Percentiles rank a stretch among this genome's conserved stretches.
Evolutionary conservation across 2,329 filamentous ascomycete genomes (phyloP).

Genomic region (Torrubiella hemipterigena): DNA sequence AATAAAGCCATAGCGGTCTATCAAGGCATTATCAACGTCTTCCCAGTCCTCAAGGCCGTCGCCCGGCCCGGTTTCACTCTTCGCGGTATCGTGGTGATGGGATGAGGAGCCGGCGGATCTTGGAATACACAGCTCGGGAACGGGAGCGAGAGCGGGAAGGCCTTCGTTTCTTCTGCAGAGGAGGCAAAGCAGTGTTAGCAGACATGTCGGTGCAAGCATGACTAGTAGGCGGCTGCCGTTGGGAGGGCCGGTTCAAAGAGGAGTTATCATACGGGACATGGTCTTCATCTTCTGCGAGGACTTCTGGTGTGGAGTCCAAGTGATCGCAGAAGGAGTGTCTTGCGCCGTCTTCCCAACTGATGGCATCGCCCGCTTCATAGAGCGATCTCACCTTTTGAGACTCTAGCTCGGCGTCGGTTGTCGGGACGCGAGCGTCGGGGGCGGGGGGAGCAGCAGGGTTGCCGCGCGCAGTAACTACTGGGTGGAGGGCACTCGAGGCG

Average conservation of each 20-base stretch:
- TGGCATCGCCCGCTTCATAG: conserved; percentile 44
- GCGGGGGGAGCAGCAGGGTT: conserved; percentile 11
- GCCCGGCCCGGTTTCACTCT: conserved; percentile 34
- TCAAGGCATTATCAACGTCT: conserved; percentile 45
- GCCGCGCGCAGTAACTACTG: conserved; percentile 3
- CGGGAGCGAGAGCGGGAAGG: conserved; percentile 18
- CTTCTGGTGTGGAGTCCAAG: conserved; percentile 36
- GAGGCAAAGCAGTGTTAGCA: conserved; percentile 11
- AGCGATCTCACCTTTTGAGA: conserved; percentile 58
- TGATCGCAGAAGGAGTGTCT: conserved; percentile 34
- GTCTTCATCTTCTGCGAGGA: conserved; percentile 38
- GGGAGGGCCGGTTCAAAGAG: conserved; percentile 21
- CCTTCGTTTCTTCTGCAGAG: conserved; percentile 6
- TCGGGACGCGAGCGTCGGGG: conserved; percentile 40
- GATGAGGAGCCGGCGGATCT: conserved; percentile 32
- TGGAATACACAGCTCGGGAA: conserved; percentile 18
- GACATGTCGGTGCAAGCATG: too few species aligned
- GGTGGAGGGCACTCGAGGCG: conserved; percentile 3
- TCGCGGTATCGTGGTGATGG: conserved; percentile 25
- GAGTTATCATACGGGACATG: conserved; percentile 47
- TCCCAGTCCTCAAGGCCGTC: conserved; percentile 57
- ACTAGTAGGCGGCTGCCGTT: too few species aligned
- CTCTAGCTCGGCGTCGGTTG: conserved; percentile 46
- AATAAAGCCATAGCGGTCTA: conserved; percentile 61
- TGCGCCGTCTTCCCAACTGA: conserved; percentile 38